Percentiles rank a stretch among this genome's conserved stretches.
Conservation (phyloP, 129 eudicot species). For the Saposhnikovia divaricata region DNA sequence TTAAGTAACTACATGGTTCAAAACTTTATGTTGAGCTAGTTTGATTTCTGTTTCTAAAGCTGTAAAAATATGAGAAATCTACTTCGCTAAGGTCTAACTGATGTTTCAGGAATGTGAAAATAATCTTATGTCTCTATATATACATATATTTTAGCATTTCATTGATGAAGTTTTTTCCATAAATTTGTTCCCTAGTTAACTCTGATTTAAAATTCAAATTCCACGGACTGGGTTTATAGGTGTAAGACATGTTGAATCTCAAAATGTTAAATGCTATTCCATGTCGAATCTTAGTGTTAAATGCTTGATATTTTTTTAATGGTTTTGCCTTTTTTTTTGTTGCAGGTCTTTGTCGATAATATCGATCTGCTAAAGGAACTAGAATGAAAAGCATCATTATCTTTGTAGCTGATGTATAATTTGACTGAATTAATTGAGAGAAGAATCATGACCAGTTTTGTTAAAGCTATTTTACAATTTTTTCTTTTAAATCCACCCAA, state of each 20-base stretch:
- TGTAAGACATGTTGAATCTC: background rate
- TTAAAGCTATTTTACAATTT: background rate
- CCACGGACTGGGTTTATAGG: background rate
- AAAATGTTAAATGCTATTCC: background rate
- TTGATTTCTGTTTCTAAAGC: background rate
- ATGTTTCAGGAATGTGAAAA: background rate
- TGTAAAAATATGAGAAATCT: background rate
- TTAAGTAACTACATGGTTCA: background rate
- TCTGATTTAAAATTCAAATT: background rate
- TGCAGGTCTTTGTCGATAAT: conserved; percentile 64
- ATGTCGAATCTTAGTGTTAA: background rate
- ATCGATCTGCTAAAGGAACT: conserved; percentile 54
- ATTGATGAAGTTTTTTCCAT: background rate
- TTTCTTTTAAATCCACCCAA: background rate
- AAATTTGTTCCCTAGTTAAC: background rate
- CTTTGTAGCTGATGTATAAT: conserved; percentile 1
- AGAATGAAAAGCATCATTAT: conserved; percentile 27
- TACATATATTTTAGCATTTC: background rate
- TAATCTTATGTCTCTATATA: background rate
- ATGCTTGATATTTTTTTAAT: background rate
- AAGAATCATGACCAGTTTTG: conserved; percentile 8
- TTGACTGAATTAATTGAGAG: conserved; percentile 2
- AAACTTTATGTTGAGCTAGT: background rate
- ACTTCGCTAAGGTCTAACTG: background rate
- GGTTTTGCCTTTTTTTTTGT: conserved; percentile 3